Conservation (phyloP, 768 basidiomycete species). For the Botryobasidium botryosum region DNA sequence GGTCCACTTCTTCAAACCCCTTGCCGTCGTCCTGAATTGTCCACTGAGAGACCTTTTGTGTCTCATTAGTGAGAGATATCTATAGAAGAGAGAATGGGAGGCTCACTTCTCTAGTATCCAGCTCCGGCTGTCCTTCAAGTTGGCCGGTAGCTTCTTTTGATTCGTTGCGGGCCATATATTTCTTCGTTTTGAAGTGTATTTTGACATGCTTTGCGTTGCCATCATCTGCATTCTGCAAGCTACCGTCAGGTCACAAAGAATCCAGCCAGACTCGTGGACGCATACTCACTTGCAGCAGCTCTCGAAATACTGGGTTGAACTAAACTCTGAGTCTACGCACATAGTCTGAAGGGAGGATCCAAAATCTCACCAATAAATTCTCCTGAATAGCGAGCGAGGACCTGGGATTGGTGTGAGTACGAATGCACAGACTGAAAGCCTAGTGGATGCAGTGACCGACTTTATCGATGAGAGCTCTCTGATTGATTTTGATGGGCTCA, state of each 20-base stretch:
- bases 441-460: too few relatives aligned
- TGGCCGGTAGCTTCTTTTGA: slow-evolving; percentile 23
- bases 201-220: slow-evolving; percentile 60
- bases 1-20: slow-evolving; percentile 68
- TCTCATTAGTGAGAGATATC: not conserved
- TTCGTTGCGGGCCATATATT: too few relatives aligned
- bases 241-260: not conserved
- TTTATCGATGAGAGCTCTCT: slow-evolving; percentile 91
- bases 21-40: slow-evolving; percentile 79
- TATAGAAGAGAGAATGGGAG: too few relatives aligned
- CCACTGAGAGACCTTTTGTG: slow-evolving; percentile 55
- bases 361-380: slow-evolving; percentile 74
- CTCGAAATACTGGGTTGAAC: slow-evolving; percentile 38
- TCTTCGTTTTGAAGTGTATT: slow-evolving; percentile 72
- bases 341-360: not conserved
- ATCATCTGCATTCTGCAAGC: slow-evolving; percentile 77
- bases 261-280: not conserved
- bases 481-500: slow-evolving; percentile 60
- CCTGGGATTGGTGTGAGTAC: too few relatives aligned
- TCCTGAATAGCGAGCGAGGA: slow-evolving; percentile 80
- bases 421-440: too few relatives aligned
- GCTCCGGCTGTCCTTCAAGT: slow-evolving; percentile 34
- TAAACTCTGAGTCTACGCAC: not conserved
- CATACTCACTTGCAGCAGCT: slow-evolving; percentile 35
- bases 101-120: slow-evolving; percentile 41